Evolutionary conservation across 768 basidiomycete species (phyloP).

Genomic region (Pisolithus tinctorius): DNA sequence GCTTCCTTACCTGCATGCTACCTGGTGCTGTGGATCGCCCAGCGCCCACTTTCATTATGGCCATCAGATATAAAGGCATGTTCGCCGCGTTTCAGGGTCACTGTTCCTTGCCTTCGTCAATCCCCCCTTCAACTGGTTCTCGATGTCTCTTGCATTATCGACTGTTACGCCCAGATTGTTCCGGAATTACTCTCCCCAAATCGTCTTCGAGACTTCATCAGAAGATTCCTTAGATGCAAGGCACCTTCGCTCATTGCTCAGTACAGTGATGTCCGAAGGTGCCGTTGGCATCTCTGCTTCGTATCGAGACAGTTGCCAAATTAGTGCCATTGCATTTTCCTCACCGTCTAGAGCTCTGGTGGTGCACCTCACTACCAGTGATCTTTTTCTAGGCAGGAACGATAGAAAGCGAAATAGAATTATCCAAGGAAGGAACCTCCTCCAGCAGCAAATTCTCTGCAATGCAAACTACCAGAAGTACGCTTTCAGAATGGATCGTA

Average conservation of each 20-base stretch:
- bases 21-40: background rate
- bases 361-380: conserved; percentile 19
- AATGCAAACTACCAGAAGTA: conserved; percentile 25
- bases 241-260: conserved; percentile 17
- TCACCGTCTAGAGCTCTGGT: conserved; percentile 30
- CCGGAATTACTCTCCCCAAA: conserved; percentile 7
- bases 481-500: conserved; percentile 41
- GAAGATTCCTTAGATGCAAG: too few species aligned
- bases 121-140: too few species aligned
- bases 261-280: conserved; percentile 11
- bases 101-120: background rate
- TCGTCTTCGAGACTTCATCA: conserved; percentile 6
- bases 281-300: conserved; percentile 38
- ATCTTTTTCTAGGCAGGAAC: too few species aligned
- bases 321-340: conserved; percentile 36
- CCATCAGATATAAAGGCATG: background rate
- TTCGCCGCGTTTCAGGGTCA: background rate
- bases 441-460: conserved; percentile 25
- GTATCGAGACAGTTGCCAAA: conserved; percentile 29
- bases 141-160: too few species aligned
- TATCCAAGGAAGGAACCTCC: conserved; percentile 1
- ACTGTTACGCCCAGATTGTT: too few species aligned
- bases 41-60: background rate
- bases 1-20: background rate
- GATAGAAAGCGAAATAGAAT: conserved; percentile 1